A percentile compares a stretch with the other conserved stretches of the same genome.
Conservation (phyloP, 2,329 filamentous ascomycete genomes). For the Massarina eburnea region DNA sequence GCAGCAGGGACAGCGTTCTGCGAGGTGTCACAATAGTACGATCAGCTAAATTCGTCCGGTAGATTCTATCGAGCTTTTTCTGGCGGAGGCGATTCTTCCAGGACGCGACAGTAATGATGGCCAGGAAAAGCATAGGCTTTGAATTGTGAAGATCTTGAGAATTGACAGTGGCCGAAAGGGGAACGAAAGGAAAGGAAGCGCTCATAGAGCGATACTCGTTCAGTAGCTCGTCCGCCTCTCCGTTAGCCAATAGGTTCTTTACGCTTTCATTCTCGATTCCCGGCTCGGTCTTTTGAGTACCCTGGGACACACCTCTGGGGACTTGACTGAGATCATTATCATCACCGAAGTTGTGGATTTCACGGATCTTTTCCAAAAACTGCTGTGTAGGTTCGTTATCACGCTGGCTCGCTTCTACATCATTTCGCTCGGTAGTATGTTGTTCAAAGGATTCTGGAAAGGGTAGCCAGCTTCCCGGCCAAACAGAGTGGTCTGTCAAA, state of each 20-base stretch:
- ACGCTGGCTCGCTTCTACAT: conserved; percentile 6
- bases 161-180: conserved; percentile 16
- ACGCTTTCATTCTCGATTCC: conserved; percentile 25
- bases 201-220: conserved; percentile 33
- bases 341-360: conserved; percentile 28
- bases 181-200: conserved; percentile 34
- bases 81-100: conserved; percentile 30
- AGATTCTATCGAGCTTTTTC: conserved; percentile 28
- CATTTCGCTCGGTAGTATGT: conserved; percentile 1
- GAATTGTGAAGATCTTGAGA: conserved; percentile 19
- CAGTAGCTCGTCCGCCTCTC: conserved; percentile 30
- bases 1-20: conserved; percentile 31
- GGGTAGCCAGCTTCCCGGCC: conserved; percentile 32
- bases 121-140: conserved; percentile 37
- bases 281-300: conserved; percentile 19
- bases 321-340: conserved; percentile 11
- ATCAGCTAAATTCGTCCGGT: conserved; percentile 34
- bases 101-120: conserved; percentile 30
- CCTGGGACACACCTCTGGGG: conserved; percentile 18
- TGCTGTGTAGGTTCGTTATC: conserved; percentile 22
- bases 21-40: conserved; percentile 33
- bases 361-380: conserved; percentile 27
- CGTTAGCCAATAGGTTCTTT: conserved; percentile 18
- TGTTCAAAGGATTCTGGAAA: conserved; percentile 26
- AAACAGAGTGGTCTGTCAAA: too few relatives aligned